Percentiles rank a stretch among this genome's conserved stretches.
These are phyloP conservation scores for Pseudognaphalium luteoalbum DNA, from an alignment of 129 eudicot genomes.

Conservation along the genomic window DNA sequence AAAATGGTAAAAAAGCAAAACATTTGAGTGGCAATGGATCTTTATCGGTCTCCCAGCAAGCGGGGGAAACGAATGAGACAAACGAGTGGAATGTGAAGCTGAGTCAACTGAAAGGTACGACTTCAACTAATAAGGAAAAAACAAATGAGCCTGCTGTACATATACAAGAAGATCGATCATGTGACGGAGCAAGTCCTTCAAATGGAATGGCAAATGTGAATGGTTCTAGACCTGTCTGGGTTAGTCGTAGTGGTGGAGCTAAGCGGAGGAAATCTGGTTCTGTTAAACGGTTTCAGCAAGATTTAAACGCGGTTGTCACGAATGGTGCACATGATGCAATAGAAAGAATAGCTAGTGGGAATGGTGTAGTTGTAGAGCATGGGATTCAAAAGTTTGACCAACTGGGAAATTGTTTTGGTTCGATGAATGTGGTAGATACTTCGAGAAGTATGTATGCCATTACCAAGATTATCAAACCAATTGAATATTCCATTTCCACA, in stretches of 20 bases:
- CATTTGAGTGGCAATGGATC: constrained; percentile 42
- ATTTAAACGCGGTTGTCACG: constrained; percentile 13
- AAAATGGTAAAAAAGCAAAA: constrained; percentile 27
- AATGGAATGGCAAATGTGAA: constrained; percentile 39
- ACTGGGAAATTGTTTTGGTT: constrained; percentile 31
- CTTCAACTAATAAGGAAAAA: constrained; percentile 26
- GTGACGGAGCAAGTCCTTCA: constrained; percentile 37
- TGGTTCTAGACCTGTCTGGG: constrained; percentile 41
- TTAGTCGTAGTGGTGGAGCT: constrained; percentile 57
- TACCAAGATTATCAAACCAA: constrained; percentile 67
- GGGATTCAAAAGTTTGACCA: constrained; percentile 39
- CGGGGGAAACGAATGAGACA: constrained; percentile 37
- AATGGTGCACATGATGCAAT: constrained; percentile 38
- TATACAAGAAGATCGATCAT: constrained; percentile 33
- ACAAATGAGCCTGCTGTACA: constrained; percentile 14
- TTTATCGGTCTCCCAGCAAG: constrained; percentile 23
- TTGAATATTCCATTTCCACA: constrained; percentile 54
- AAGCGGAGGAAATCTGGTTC: constrained; percentile 72
- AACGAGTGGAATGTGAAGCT: constrained; percentile 41
- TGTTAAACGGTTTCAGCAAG: constrained; percentile 73
- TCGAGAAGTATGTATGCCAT: constrained; percentile 50
- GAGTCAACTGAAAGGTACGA: constrained; percentile 44
- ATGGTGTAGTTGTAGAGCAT: constrained; percentile 36
- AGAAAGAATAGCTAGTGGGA: constrained; percentile 22
- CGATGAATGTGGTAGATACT: constrained; percentile 37